Conservation (phyloP, 345 rosid genomes). For the Heritiera fomes region DNA sequence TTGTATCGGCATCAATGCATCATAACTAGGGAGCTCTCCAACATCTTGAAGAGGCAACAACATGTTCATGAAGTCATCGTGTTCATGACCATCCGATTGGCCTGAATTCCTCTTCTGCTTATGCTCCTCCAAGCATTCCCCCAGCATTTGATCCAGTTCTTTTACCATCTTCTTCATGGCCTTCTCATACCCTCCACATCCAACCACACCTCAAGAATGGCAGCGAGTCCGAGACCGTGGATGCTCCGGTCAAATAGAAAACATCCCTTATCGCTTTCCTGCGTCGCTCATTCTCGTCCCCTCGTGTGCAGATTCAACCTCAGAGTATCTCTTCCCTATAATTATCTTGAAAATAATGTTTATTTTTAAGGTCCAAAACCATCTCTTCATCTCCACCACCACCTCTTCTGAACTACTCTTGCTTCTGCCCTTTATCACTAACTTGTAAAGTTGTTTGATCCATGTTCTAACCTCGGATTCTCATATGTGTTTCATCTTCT, state of each 20-base stretch:
- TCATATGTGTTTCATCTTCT: conserved; percentile 8
- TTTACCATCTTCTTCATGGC: conserved; percentile 37
- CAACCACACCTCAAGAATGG: conserved; percentile 57
- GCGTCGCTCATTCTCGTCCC: conserved; percentile 38
- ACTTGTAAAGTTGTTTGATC: conserved; percentile 37
- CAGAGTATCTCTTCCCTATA: conserved; percentile 48
- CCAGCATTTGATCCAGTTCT: conserved; percentile 28
- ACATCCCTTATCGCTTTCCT: conserved; percentile 39
- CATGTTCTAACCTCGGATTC: neutral
- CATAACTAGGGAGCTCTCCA: neutral
- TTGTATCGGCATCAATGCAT: conserved; percentile 30
- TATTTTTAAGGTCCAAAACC: conserved; percentile 42
- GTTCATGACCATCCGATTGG: neutral
- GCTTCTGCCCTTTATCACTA: conserved; percentile 14
- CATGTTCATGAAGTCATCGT: conserved; percentile 38
- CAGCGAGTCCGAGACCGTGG: conserved; percentile 55
- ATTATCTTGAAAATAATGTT: conserved; percentile 44
- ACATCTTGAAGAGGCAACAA: conserved; percentile 28
- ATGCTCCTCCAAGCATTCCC: conserved; percentile 36
- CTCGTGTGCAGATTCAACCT: conserved; percentile 9
- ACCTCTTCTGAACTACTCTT: conserved; percentile 20
- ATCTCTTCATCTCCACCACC: conserved; percentile 43
- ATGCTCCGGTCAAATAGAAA: conserved; percentile 49
- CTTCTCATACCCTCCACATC: conserved; percentile 33
- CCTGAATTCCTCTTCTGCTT: neutral